These are phyloP conservation scores for Picea abies DNA, from an alignment of 83 land plant genomes.

Conservation along the genomic window DNA sequence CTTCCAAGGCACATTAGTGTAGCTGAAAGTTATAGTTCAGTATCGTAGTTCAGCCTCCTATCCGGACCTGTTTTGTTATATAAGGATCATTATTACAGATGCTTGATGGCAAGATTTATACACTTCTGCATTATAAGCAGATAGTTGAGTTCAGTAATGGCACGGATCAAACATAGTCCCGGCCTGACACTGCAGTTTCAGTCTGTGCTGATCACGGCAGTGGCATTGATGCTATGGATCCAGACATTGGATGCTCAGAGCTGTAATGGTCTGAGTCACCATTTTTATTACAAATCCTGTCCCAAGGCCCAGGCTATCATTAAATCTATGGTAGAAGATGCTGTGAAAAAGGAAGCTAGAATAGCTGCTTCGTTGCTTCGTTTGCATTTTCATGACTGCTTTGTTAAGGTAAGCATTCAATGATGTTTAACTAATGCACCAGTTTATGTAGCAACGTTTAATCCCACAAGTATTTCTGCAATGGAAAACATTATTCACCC, in stretches of 20 bases:
- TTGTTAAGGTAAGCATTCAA: slow-evolving; percentile 12
- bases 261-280: neutral
- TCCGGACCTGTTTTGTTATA: neutral
- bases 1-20: too few species aligned
- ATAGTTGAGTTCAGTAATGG: neutral
- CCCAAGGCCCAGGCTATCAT: slow-evolving; percentile 20
- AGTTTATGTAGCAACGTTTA: too few species aligned
- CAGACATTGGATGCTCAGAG: slow-evolving; percentile 8
- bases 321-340: slow-evolving; percentile 11
- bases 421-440: neutral
- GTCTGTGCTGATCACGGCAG: neutral
- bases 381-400: slow-evolving; percentile 32
- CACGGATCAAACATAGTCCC: neutral
- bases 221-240: neutral
- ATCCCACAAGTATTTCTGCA: too few species aligned
- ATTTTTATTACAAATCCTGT: slow-evolving; percentile 18
- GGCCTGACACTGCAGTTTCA: slow-evolving; percentile 1
- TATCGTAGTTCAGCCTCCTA: too few species aligned
- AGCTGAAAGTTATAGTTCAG: too few species aligned
- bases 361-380: slow-evolving; percentile 30
- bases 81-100: neutral
- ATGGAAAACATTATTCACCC: too few species aligned
- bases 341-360: slow-evolving; percentile 18
- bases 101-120: neutral
- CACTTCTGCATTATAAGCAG: neutral